Conservation (phyloP, 2,329 filamentous ascomycete genomes). For the Diaporthe sp. region DNA sequence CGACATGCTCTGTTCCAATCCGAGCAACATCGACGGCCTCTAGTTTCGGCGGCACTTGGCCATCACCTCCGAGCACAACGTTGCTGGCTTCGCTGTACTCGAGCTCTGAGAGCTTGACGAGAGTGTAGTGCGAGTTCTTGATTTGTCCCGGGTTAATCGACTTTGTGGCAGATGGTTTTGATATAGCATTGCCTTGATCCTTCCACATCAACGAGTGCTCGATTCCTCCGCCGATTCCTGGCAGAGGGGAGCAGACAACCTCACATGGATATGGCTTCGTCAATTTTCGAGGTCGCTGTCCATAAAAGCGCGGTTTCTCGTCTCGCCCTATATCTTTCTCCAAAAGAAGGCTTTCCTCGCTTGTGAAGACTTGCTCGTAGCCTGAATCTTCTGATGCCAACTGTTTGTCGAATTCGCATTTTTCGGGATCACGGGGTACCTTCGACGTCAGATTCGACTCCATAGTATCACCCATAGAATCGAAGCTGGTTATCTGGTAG, state of each 20-base stretch:
- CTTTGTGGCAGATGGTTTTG: not conserved
- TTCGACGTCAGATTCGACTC: not conserved
- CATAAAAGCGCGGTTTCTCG: no score
- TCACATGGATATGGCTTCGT: not conserved
- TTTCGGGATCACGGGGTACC: not conserved
- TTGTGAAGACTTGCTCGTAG: not conserved
- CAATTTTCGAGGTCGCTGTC: no score
- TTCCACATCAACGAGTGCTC: not conserved
- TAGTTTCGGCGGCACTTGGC: not conserved
- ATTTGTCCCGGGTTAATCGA: not conserved
- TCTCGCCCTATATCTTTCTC: not conserved
- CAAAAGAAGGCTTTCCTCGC: not conserved
- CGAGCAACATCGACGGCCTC: not conserved
- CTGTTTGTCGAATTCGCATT: not conserved
- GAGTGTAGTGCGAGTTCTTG: not conserved
- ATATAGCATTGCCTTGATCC: not conserved
- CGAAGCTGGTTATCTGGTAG: not conserved
- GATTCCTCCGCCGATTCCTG: fast-evolving
- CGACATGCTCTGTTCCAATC: not conserved
- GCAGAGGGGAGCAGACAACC: not conserved
- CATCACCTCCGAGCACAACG: not conserved
- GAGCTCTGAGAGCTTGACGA: not conserved
- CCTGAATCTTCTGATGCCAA: not conserved
- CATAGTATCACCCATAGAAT: not conserved
- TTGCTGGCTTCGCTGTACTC: not conserved